phyloP scores from a whole-genome alignment of 345 rosid genomes.

The Populus tremula region DNA sequence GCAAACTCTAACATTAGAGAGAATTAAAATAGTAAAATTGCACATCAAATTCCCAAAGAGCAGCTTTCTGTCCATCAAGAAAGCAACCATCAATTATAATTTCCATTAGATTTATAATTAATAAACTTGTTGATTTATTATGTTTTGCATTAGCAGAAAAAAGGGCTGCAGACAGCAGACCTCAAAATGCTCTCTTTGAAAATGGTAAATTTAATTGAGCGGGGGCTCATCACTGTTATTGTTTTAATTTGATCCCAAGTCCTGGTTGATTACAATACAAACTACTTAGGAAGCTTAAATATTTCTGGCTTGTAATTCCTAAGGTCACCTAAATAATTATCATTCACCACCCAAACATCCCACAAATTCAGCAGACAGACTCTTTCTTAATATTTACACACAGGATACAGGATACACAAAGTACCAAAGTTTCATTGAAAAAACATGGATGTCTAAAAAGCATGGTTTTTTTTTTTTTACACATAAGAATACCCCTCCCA shows the following conservation, averaged over 20 bases:
- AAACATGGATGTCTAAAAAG: background rate
- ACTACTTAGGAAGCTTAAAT: background rate
- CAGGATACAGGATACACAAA: background rate
- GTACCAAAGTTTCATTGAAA: background rate
- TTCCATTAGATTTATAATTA: background rate
- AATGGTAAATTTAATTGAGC: background rate
- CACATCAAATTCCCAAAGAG: background rate
- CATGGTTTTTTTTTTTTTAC: too few relatives aligned
- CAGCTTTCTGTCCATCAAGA: conserved; percentile 3
- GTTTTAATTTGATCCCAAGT: background rate
- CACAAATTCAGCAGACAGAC: background rate
- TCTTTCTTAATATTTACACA: background rate
- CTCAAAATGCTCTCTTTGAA: background rate
- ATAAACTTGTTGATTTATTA: background rate
- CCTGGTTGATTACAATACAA: background rate
- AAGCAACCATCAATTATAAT: background rate
- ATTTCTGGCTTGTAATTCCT: background rate
- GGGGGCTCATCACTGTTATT: background rate
- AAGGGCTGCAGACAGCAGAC: background rate
- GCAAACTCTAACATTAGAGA: background rate
- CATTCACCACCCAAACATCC: background rate
- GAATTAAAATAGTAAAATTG: background rate
- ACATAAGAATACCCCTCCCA: background rate
- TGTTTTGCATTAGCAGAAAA: too few relatives aligned
- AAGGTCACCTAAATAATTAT: background rate